phyloP scores from a whole-genome alignment of 495 filamentous ascomycete species.

The Stereocaulon alpinum region DNA sequence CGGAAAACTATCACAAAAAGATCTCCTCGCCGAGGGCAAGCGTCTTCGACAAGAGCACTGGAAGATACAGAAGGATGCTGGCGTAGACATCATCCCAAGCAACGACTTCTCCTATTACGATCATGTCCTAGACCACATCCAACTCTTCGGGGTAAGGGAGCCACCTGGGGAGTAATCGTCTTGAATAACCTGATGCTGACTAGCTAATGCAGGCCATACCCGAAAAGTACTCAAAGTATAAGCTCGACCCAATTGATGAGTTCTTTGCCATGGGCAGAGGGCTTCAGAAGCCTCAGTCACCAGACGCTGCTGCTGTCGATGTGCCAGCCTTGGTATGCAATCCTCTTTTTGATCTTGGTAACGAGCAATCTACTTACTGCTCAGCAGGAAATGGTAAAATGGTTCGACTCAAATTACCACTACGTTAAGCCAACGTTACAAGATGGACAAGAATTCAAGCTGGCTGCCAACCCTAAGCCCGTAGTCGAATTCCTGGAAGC shows the following conservation, averaged over 20 bases:
- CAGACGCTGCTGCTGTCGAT: conserved; percentile 59
- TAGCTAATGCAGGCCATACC: conserved; percentile 57
- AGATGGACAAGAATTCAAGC: conserved; percentile 91
- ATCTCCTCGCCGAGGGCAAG: conserved; percentile 88
- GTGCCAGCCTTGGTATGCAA: conserved; percentile 64
- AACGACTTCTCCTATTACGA: conserved; percentile 99
- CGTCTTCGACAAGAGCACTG: conserved; percentile 91
- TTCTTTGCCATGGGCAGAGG: conserved; percentile 99
- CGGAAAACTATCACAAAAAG: conserved; percentile 80
- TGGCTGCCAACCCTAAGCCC: conserved; percentile 78
- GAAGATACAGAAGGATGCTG: conserved; percentile 97
- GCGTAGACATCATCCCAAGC: conserved; percentile 93
- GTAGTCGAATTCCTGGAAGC: conserved; percentile 90
- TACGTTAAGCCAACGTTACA: conserved; percentile 98
- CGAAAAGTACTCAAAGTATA: conserved; percentile 78
- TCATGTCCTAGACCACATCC: conserved; percentile 96
- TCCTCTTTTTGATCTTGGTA: not conserved
- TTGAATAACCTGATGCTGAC: not conserved
- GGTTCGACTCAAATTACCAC: conserved; percentile 99
- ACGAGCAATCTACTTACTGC: conserved; percentile 11
- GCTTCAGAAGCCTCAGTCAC: conserved; percentile 66
- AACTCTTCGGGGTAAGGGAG: conserved; percentile 81
- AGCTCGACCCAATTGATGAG: conserved; percentile 78
- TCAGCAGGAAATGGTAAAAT: conserved; percentile 91
- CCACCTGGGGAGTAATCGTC: not conserved